phyloP scores from a whole-genome alignment of 2,329 filamentous ascomycete species.

The Colletotrichum sp. region DNA sequence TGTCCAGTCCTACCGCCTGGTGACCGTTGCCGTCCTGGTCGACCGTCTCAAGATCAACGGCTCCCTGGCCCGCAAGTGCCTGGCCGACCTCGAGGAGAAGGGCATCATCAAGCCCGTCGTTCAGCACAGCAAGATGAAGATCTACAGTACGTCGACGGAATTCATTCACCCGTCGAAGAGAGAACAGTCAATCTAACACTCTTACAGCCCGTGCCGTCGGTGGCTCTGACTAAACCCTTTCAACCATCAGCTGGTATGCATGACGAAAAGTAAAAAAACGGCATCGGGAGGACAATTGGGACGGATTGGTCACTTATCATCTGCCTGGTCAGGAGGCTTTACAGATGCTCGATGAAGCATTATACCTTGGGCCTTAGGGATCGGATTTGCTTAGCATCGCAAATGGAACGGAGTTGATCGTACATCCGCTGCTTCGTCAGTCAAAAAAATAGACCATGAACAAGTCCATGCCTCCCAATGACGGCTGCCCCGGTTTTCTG shows the following conservation, averaged over 20 bases:
- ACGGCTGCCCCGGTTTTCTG: neutral
- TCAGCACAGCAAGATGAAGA: constrained; percentile 94
- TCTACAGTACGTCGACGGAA: constrained; percentile 75
- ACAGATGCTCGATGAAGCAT: constrained; percentile 23
- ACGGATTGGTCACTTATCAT: constrained; percentile 20
- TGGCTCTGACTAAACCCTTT: constrained; percentile 47
- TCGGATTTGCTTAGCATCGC: constrained; percentile 23
- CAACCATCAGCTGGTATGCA: constrained; percentile 7
- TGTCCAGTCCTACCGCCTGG: constrained; percentile 99
- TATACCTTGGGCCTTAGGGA: constrained; percentile 23
- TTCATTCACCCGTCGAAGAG: accelerated
- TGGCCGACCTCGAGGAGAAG: constrained; percentile 95
- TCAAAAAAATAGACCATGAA: constrained; percentile 21
- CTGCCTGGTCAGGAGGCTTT: constrained; percentile 23
- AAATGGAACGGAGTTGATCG: constrained; percentile 24
- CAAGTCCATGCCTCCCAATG: constrained; percentile 17
- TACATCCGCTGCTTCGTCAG: constrained; percentile 21
- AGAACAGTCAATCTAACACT: constrained; percentile 29
- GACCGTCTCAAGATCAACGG: constrained; percentile 99
- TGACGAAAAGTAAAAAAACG: constrained; percentile 19
- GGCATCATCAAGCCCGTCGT: constrained; percentile 98
- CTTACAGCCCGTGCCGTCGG: constrained; percentile 64
- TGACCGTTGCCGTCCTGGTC: constrained; percentile 98
- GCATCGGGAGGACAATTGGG: constrained; percentile 12
- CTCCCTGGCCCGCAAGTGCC: constrained; percentile 87